phyloP scores from a whole-genome alignment of 1,139 yeast species.

The Saccharomyces hybrid region DNA sequence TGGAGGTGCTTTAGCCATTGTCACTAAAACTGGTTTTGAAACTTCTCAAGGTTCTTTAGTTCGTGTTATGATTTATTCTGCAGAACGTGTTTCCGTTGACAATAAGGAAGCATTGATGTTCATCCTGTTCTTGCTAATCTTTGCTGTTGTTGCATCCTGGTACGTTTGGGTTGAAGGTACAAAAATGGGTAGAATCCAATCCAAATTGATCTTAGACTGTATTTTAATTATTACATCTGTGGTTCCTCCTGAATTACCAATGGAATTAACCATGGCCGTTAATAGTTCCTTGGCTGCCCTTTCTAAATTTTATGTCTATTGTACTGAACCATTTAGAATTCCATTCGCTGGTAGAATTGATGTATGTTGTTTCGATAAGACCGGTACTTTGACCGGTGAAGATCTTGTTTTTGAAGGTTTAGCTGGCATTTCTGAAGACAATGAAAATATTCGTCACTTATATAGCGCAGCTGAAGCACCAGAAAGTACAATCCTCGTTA shows the following conservation, averaged over 20 bases:
- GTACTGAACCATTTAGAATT: slow-evolving; percentile 97
- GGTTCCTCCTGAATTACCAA: slow-evolving; percentile 97
- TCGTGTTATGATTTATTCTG: slow-evolving; percentile 94
- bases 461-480: slow-evolving; percentile 55
- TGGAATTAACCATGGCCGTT: slow-evolving; percentile 98
- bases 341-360: slow-evolving; percentile 98
- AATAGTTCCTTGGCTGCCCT: slow-evolving; percentile 83
- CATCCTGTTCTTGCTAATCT: slow-evolving; percentile 77
- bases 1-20: slow-evolving; percentile 84
- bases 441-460: slow-evolving; percentile 47
- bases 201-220: slow-evolving; percentile 90
- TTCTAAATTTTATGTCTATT: slow-evolving; percentile 79
- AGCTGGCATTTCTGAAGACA: slow-evolving; percentile 61
- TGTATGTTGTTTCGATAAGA: slow-evolving; percentile 96
- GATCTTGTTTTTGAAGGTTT: slow-evolving; percentile 93
- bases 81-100: slow-evolving; percentile 95
- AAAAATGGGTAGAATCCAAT: slow-evolving; percentile 87
- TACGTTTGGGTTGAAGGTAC: slow-evolving; percentile 98
- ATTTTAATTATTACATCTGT: slow-evolving; percentile 92
- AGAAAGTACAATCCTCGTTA: slow-evolving; percentile 56
- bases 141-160: slow-evolving; percentile 95
- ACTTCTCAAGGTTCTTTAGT: slow-evolving; percentile 96
- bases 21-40: slow-evolving; percentile 91
- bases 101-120: slow-evolving; percentile 90
- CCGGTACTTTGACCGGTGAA: slow-evolving; percentile 97